Conservation (phyloP, 2,329 filamentous ascomycete species). For the Cercospora berteroae region DNA sequence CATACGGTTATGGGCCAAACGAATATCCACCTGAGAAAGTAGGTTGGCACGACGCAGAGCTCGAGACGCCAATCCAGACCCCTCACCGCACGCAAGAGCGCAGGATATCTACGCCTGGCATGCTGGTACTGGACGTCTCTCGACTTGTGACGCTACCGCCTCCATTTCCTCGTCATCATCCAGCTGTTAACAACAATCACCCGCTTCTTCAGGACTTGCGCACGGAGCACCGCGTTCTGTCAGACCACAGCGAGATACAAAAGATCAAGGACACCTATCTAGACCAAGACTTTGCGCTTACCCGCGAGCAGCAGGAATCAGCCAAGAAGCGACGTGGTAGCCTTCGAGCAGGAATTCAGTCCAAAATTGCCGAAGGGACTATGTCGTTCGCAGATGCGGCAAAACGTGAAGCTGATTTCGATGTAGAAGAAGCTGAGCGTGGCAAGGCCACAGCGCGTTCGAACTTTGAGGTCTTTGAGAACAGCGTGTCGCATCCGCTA, state of each 20-base stretch:
- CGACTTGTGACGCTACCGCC: constrained; percentile 89
- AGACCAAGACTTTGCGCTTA: constrained; percentile 32
- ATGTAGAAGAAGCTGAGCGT: constrained; percentile 65
- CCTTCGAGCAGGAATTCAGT: constrained; percentile 60
- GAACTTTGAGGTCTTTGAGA: constrained; percentile 82
- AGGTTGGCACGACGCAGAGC: constrained; percentile 53
- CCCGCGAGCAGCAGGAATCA: constrained; percentile 48
- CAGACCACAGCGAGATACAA: constrained; percentile 68
- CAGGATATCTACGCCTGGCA: constrained; percentile 26
- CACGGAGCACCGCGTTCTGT: constrained; percentile 69
- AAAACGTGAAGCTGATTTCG: constrained; percentile 71
- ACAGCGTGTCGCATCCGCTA: constrained; percentile 75
- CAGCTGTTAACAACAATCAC: constrained; percentile 93
- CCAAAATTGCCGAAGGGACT: constrained; percentile 72
- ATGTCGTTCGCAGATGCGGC: constrained; percentile 80
- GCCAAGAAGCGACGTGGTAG: constrained; percentile 33
- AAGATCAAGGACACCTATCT: constrained; percentile 43
- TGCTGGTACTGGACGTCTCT: constrained; percentile 70
- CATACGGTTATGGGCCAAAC: constrained; percentile 48
- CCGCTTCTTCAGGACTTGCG: constrained; percentile 81
- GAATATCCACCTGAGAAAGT: constrained; percentile 67
- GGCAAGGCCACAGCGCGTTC: constrained; percentile 72
- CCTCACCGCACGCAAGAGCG: constrained; percentile 26
- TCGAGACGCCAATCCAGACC: constrained; percentile 37
- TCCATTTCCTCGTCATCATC: constrained; percentile 89